Evolutionary conservation across 2,329 filamentous ascomycete species (phyloP), one percentile per base, ranked within the genome.

Genomic region (Lasiodiplodia sp.): DNA sequence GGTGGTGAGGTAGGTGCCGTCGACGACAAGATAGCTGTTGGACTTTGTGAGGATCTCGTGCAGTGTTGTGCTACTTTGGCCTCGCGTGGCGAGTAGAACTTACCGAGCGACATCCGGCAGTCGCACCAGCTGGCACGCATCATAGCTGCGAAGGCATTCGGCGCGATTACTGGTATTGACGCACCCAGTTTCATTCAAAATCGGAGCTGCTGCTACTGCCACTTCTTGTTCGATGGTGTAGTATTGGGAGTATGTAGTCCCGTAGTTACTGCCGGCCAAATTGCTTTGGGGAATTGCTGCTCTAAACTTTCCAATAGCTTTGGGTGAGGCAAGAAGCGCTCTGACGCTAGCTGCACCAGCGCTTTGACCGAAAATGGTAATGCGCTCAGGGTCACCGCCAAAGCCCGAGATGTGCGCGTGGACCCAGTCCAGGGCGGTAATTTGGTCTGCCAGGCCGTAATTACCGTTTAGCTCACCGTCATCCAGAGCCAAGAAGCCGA

Each of bases 371-470:
- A 68, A 63, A 5, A 83, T 77, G n/a, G 83, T 81, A 2, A 60
- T 79, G 64, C 81, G 82, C 44, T 83, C 75, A 3, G 82, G 81
- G 69, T 81, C 77, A 4, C 76, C 77, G n/a, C 77, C 77, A 57
- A 79, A 79, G 21, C 75, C 73, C 38, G 70, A 71, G 70, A 82
- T 79, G 68, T 83, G 78, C 58, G 76, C 75, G 21, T 75, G 78
- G 0, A 86, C 78, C 85, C 85, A 86, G 47, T 85, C 81, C 7
- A 86, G 76, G 0, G 83, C 85, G 28, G 80, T 80, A 63, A 84
- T 82, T 71, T 85, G 82, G 72, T 87, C 85, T 4, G 79, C 80
- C 2, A 87, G 75, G 5, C 83, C 84, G 64, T 80, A 74, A 76
- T 78, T 56, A 75, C 77, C 51, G 76, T 75, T 81, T 85, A 68